Evolutionary conservation across 2,329 filamentous ascomycete species (phyloP), one percentile per base, ranked within the genome.

Genomic region (Arthroderma uncinatum): DNA sequence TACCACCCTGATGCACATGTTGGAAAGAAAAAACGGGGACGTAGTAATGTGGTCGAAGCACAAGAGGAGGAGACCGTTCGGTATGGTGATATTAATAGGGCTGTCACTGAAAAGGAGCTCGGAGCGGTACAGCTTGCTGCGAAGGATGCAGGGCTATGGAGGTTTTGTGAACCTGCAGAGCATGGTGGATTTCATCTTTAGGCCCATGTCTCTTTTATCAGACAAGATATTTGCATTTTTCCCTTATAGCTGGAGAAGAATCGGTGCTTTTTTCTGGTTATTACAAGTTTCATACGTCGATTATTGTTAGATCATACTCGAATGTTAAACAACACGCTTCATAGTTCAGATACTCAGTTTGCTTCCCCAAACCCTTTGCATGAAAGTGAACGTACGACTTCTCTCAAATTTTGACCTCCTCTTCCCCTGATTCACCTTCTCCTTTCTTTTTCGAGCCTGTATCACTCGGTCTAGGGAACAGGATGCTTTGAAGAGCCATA

Each of bases 1-100:
- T 93, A 93, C 66, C 83, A 83, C 61, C 88, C 88, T 0, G 81
- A 86, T 61, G 89, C 87, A 0, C 83, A 94, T 68, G 89, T 94
- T 0, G 89, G 89, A 2, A 92, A 89, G 73, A 74, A 76, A 56
- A 81, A 73, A 75, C 57, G 64, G 58, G 10, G 67, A 62, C 14
- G 61, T 63, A 54, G 62, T 66, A 64, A 59, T 66, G 28, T 48
- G 21, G 62, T 62, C 57, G 55, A 59, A 37, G 61, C n/a, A n/a
- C n/a, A 68, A 10, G 64, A 64, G 1, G 67, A 69, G 3, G 72
- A 75, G 2, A 72, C 80, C 58, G 76, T 85, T 2, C 76, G 86
- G 33, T 93, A 92, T 70, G 76, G 78, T 16, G 87, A 93, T 40
- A 88, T 93, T 66, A 92, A 93, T 67, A 81, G 87, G n/a, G 75